Evolutionary conservation across 768 basidiomycete genomes (phyloP), one percentile per base, ranked within the genome.

Genomic region (Sistotremastrum suecicum): DNA sequence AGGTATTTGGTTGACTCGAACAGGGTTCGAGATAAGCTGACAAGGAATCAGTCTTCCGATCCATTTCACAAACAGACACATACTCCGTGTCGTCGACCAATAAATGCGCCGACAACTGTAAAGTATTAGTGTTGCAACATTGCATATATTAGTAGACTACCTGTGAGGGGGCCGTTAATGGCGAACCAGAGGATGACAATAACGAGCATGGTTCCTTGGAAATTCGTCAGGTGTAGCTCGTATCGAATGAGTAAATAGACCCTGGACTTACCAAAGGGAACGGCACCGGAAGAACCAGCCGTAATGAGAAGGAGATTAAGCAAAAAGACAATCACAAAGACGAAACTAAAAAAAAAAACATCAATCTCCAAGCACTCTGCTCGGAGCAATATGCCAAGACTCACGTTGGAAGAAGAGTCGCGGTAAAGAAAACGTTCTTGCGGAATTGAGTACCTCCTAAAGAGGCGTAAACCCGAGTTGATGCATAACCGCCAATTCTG

Each of bases 101-200:
- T 78, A 61, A 85, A 92, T 11, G 84, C 80, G 7, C 94, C 94
- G 34, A 89, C 67, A 12, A 83, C 73, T 12, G 59, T 62, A 5
- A 72, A 12, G 20, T 20, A 20, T 20, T 20, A 20, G 20, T 20
- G 20, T 20, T 20, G 20, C 20, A 20, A 20, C 20, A 20, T 20
- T 20, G 20, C 20, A 20, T 20, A 20, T 20, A 20, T 20, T 20
- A 20, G 20, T 20, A 20, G 20, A 20, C 20, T 20, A 20, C 20
- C 20, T 20, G 85, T 89, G 37, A 98, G 66, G 3, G 94, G 94
- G 1, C 85, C 85, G 29, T 89, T 90, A 48, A 98, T 91, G 11
- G 90, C 81, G 60, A 90, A 95, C 92, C 92, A 95, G 9, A 92
- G 63, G 9, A 87, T 54, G 33, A 88, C 73, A 48, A 94, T 83